Evolutionary conservation across 2,329 filamentous ascomycete genomes (phyloP), one percentile per base, ranked within the genome.

Genomic region (Colletotrichum endophyticum): DNA sequence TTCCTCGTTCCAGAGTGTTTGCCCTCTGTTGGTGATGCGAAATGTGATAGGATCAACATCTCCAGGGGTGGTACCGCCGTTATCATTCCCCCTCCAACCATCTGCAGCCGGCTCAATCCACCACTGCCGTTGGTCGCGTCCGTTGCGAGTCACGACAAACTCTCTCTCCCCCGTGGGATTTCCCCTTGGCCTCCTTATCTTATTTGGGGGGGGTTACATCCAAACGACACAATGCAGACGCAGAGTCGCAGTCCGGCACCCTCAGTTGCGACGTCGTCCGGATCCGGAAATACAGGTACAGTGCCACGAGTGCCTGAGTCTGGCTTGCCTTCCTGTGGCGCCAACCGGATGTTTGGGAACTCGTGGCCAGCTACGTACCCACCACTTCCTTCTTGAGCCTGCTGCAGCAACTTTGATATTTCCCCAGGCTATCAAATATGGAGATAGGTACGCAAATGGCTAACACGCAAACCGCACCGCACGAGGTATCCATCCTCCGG

Each of bases 351-450:
- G 25, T 27, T 49, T 66, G 63, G 63, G 62, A 44, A 22, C 57
- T 61, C 12, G 53, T 57, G 53, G 53, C 25, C 53, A 36, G 36
- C 36, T 49, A 44, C 63, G 63, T 66, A 66, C 63, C 63, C 22
- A 8, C 61, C 30, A 34, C 30, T 63, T 39, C 61, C 61, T 36
- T 34, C 32, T 63, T 25, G 61, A 63, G 61, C 34, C 61, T 63
- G 11, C 61, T 63, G 61, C 61, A 63, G 61, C 61, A 36, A 32
- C 39, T 25, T 56, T 30, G 19, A n/a, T 63, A 49, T 57, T 53
- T 61, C 72, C 67, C 67, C 72, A 27, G 61, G 59, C 30, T 39
- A 74, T 71, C 72, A 66, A 61, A 36, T 15, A 61, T 75, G 72
- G 67, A 36, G 66, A 66, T 73, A 5, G 15, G 15, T 70, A 6